phyloP scores from a whole-genome alignment of 2,329 filamentous ascomycete species.

The Fusarium sp. region DNA sequence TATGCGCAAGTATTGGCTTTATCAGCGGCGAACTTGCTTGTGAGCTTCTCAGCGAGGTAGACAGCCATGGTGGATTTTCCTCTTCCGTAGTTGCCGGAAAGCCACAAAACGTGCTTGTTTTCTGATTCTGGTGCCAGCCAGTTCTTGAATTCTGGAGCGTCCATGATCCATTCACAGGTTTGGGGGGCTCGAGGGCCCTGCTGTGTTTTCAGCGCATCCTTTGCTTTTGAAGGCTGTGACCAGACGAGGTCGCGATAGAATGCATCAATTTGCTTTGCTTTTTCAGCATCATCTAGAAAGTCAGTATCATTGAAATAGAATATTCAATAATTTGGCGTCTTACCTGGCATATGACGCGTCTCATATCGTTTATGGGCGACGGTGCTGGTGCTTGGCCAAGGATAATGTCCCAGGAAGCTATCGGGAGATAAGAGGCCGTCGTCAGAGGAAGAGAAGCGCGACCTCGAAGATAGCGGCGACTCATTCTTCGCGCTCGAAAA shows the following conservation, averaged over 20 bases:
- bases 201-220: constrained; percentile 28
- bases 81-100: constrained; percentile 22
- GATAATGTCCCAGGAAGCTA: constrained; percentile 34
- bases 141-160: constrained; percentile 10
- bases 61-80: constrained; percentile 28
- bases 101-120: constrained; percentile 13
- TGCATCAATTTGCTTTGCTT: constrained; percentile 21
- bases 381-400: constrained; percentile 33
- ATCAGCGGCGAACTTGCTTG: constrained; percentile 18
- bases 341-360: constrained; percentile 22
- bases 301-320: not conserved
- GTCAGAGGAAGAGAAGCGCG: constrained; percentile 25
- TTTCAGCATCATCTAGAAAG: constrained; percentile 17
- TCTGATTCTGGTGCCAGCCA: constrained; percentile 19
- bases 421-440: constrained; percentile 28
- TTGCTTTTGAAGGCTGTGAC: constrained; percentile 23
- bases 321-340: not conserved
- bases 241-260: constrained; percentile 31
- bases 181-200: constrained; percentile 22
- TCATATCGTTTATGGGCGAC: constrained; percentile 27
- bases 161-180: constrained; percentile 34
- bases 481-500: constrained; percentile 15
- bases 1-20: constrained; percentile 23
- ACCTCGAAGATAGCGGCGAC: constrained; percentile 29
- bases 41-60: constrained; percentile 27